Percentiles rank a stretch among this genome's conserved stretches.
Conservation (phyloP, 441 rosid genomes). For the Gossypium schwendimanii region DNA sequence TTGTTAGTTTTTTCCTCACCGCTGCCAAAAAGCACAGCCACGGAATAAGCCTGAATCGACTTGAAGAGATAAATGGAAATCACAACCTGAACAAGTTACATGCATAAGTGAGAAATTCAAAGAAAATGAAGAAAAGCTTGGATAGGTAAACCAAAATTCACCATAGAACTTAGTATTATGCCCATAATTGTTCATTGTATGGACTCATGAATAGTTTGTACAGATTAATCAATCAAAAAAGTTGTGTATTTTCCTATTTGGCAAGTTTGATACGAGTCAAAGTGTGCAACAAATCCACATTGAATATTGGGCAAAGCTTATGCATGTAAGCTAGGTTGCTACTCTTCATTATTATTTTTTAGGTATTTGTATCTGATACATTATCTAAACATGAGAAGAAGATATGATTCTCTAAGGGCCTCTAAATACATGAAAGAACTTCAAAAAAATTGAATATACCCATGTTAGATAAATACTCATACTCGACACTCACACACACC, state of each 20-base stretch:
- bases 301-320: not conserved
- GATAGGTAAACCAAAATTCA: constrained; percentile 2
- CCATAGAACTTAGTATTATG: not conserved
- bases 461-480: no score
- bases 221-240: not conserved
- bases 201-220: not conserved
- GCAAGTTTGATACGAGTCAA: no score
- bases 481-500: not conserved
- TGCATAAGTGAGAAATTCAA: not conserved
- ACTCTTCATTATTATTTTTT: not conserved
- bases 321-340: not conserved
- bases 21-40: constrained; percentile 34
- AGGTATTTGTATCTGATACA: not conserved
- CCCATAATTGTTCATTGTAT: not conserved
- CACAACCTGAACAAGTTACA: constrained; percentile 36
- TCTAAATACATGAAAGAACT: not conserved
- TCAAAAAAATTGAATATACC: not conserved
- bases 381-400: not conserved
- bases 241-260: no score
- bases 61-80: constrained; percentile 40
- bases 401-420: not conserved
- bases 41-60: constrained; percentile 31
- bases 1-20: constrained; percentile 37
- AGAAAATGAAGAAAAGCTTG: not conserved
- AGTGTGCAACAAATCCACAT: not conserved